These are phyloP conservation scores for Ricinus communis DNA, from an alignment of 345 rosid genomes.

Conservation along the genomic window DNA sequence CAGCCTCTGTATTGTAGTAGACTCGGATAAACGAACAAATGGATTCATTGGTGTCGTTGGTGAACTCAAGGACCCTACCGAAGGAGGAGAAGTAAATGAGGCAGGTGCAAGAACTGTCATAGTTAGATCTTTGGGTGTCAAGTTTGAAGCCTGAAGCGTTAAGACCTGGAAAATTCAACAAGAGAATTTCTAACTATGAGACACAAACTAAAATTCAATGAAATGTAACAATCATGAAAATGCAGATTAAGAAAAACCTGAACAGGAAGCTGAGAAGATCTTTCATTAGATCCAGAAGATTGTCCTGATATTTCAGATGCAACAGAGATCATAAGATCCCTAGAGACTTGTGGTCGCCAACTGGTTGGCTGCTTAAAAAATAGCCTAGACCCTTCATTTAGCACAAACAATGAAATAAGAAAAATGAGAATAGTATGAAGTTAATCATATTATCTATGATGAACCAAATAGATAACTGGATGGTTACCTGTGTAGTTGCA, in stretches of 20 bases:
- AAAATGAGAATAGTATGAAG: slow-evolving; percentile 13
- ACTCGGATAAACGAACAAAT: slow-evolving; percentile 58
- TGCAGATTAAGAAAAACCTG: slow-evolving; percentile 50
- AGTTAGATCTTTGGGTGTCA: slow-evolving; percentile 85
- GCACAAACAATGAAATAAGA: slow-evolving; percentile 17
- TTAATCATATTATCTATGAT: slow-evolving; percentile 14
- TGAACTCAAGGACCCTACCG: slow-evolving; percentile 78
- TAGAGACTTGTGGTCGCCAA: slow-evolving; percentile 77
- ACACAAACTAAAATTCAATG: not conserved
- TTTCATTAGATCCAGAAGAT: slow-evolving; percentile 56
- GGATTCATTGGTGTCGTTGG: slow-evolving; percentile 66
- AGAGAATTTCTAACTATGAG: not conserved
- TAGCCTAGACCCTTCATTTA: slow-evolving; percentile 70
- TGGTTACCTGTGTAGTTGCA: slow-evolving; percentile 81
- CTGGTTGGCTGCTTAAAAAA: slow-evolving; percentile 83
- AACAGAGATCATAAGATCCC: slow-evolving; percentile 92
- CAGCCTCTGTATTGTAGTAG: slow-evolving; percentile 34
- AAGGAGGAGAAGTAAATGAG: slow-evolving; percentile 82
- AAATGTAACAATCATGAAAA: not conserved
- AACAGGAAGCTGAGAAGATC: slow-evolving; percentile 79
- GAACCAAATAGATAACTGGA: slow-evolving; percentile 20
- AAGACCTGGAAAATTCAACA: slow-evolving; percentile 58
- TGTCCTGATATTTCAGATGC: slow-evolving; percentile 74
- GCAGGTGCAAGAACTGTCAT: slow-evolving; percentile 92
- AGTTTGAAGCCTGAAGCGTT: slow-evolving; percentile 91